Evolutionary conservation across 1,284 basidiomycete genomes (phyloP).

Genomic region (Porogramme epimiltina): DNA sequence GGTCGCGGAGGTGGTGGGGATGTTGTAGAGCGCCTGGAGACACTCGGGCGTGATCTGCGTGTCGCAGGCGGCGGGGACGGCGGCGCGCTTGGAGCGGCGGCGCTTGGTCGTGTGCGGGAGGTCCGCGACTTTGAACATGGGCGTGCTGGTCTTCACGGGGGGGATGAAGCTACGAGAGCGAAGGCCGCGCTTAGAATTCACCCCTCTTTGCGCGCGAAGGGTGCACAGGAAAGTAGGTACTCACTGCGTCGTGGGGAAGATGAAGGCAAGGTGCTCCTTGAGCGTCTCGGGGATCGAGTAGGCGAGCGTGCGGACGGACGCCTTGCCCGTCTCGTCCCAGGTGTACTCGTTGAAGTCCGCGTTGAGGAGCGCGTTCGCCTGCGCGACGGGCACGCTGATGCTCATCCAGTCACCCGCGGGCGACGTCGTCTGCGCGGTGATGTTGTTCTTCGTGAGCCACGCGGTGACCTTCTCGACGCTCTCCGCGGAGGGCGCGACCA

Average conservation of each 20-base stretch:
- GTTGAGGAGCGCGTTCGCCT: constrained; percentile 39
- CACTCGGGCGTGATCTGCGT: constrained; percentile 57
- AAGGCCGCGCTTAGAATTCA: not conserved
- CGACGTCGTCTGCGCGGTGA: constrained; percentile 31
- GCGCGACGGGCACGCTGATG: constrained; percentile 27
- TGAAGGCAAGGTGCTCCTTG: constrained; percentile 34
- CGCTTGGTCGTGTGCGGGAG: constrained; percentile 13
- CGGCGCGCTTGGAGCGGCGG: constrained; percentile 14
- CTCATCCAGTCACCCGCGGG: constrained; percentile 27
- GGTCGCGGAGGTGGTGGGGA: constrained; percentile 45
- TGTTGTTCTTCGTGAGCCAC: constrained; percentile 39
- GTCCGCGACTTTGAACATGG: constrained; percentile 13
- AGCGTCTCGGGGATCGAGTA: constrained; percentile 39
- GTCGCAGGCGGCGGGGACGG: constrained; percentile 33
- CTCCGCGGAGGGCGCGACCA: constrained; percentile 37
- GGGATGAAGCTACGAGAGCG: constrained; percentile 13
- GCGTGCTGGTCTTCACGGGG: constrained; percentile 8
- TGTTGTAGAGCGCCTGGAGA: constrained; percentile 56
- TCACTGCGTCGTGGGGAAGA: constrained; percentile 35
- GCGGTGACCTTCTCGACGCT: constrained; percentile 36
- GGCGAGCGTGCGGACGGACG: constrained; percentile 34
- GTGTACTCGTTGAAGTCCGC: constrained; percentile 37
- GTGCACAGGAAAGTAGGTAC: not conserved
- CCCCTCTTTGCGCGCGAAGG: constrained; percentile 19
- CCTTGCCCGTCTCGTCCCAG: constrained; percentile 31